Evolutionary conservation across 83 land plant genomes (phyloP).

Genomic region (Picea abies): DNA sequence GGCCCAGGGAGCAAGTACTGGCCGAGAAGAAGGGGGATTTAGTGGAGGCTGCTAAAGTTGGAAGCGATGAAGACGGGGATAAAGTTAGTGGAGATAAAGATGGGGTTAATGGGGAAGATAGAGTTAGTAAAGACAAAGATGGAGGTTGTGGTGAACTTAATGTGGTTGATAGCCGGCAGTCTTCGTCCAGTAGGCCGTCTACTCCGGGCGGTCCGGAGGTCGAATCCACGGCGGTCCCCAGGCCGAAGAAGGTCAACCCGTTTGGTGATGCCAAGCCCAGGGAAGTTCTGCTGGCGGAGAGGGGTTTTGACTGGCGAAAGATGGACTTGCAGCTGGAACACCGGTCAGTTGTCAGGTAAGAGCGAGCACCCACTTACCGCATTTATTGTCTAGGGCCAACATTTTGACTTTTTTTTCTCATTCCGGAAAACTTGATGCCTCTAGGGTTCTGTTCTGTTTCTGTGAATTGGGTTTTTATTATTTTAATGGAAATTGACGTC

Average conservation of each 20-base stretch:
- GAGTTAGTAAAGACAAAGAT: background rate
- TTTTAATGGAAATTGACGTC: too few species aligned
- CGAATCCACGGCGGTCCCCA: background rate
- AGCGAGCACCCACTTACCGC: too few species aligned
- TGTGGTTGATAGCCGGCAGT: background rate
- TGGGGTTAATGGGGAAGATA: background rate
- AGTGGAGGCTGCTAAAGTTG: background rate
- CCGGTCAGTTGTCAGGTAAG: slow-evolving; percentile 13
- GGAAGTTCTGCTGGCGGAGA: slow-evolving; percentile 13
- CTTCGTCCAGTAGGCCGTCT: background rate
- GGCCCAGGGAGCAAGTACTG: slow-evolving; percentile 16
- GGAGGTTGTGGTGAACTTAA: background rate
- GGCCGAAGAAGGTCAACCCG: background rate
- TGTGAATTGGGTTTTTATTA: too few species aligned
- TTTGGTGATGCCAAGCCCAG: slow-evolving; percentile 20
- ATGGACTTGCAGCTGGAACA: slow-evolving; percentile 14
- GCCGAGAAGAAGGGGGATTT: slow-evolving; percentile 5
- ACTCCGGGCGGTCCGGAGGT: background rate
- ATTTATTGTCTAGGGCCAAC: too few species aligned
- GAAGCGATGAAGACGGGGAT: background rate
- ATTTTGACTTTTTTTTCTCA: too few species aligned
- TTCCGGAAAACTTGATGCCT: too few species aligned
- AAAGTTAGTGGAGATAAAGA: background rate
- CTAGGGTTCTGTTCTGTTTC: too few species aligned
- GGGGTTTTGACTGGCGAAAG: slow-evolving; percentile 16